Evolutionary conservation across 495 filamentous ascomycete species (phyloP).

Genomic region (Pyrenopolyporus hunteri): DNA sequence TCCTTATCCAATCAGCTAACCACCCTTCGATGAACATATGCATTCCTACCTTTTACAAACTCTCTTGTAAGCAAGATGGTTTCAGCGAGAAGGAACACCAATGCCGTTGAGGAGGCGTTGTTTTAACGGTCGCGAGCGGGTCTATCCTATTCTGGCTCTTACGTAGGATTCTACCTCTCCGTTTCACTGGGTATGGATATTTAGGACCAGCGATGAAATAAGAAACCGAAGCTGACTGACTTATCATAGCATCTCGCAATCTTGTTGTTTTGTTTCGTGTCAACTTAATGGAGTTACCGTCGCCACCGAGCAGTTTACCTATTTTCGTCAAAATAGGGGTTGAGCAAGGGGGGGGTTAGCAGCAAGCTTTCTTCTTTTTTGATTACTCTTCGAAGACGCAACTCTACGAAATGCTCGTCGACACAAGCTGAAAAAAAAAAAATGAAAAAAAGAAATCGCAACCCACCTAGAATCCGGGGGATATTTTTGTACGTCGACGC

Average conservation of each 20-base stretch:
- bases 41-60: conserved; percentile 26
- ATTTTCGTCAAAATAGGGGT: conserved; percentile 23
- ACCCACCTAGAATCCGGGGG: no score
- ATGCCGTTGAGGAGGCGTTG: conserved; percentile 21
- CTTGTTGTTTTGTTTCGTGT: conserved; percentile 3
- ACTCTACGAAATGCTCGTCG: no score
- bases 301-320: conserved; percentile 7
- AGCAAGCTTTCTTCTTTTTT: not conserved
- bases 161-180: conserved; percentile 16
- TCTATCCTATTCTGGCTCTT: conserved; percentile 18
- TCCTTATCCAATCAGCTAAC: conserved; percentile 15
- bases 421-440: no score
- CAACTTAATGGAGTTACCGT: conserved; percentile 3
- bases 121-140: conserved; percentile 13
- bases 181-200: conserved; percentile 18
- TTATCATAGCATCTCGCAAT: conserved; percentile 11
- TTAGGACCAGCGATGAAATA: conserved; percentile 16
- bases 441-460: no score
- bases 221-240: conserved; percentile 7
- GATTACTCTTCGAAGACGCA: no score
- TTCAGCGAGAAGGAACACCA: conserved; percentile 23
- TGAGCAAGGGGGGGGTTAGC: not conserved
- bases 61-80: conserved; percentile 18
- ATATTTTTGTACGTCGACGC: conserved; percentile 11
- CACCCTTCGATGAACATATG: conserved; percentile 1